Evolutionary conservation across 495 filamentous ascomycete genomes (phyloP).

Genomic region (Opeltia flavorubescens): DNA sequence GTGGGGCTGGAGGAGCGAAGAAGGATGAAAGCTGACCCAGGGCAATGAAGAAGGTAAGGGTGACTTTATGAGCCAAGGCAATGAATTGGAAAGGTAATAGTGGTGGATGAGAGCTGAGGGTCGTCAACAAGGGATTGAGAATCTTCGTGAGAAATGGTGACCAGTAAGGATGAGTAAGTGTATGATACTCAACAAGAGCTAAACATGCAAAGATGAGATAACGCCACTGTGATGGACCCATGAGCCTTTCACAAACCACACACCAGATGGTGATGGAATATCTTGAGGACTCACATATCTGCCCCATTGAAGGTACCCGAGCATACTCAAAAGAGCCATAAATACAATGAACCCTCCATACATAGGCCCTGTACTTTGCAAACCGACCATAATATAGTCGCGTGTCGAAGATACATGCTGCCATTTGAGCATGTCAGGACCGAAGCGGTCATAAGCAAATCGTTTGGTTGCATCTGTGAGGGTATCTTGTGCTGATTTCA

Average conservation of each 20-base stretch:
- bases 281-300: slow-evolving; percentile 34
- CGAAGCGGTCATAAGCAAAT: slow-evolving; percentile 90
- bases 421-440: slow-evolving; percentile 57
- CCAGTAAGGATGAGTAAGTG: slow-evolving; percentile 51
- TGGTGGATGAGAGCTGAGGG: slow-evolving; percentile 37
- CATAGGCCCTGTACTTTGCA: slow-evolving; percentile 40
- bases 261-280: background rate
- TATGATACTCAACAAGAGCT: slow-evolving; percentile 57
- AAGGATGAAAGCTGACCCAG: slow-evolving; percentile 70
- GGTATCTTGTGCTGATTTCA: slow-evolving; percentile 74
- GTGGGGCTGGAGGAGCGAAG: slow-evolving; percentile 21
- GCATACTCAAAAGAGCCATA: slow-evolving; percentile 52
- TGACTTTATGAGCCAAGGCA: slow-evolving; percentile 57
- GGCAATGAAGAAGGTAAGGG: slow-evolving; percentile 76
- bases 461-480: slow-evolving; percentile 64
- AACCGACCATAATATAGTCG: slow-evolving; percentile 58
- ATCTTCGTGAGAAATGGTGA: slow-evolving; percentile 40
- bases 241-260: background rate
- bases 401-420: slow-evolving; percentile 52
- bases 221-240: slow-evolving; percentile 47
- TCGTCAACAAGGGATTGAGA: slow-evolving; percentile 46
- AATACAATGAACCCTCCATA: slow-evolving; percentile 49
- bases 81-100: slow-evolving; percentile 86
- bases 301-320: slow-evolving; percentile 75
- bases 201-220: slow-evolving; percentile 60